These are phyloP conservation scores for Elsinoe perseae DNA, from an alignment of 2,329 filamentous ascomycete species.

Conservation along the genomic window DNA sequence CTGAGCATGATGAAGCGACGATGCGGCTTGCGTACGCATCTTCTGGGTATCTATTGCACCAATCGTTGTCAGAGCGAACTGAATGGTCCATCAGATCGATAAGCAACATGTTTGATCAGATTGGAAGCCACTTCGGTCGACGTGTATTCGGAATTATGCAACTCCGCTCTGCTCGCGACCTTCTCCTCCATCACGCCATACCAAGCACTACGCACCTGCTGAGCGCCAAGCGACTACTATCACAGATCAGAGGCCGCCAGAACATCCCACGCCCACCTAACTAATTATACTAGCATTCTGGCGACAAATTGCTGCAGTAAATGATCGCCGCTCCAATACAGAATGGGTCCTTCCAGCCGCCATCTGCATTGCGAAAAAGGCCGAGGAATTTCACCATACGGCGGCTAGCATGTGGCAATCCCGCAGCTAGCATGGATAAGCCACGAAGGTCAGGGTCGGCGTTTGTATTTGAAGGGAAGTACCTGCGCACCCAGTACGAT, in stretches of 20 bases:
- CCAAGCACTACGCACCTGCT: not conserved
- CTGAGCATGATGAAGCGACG: too few species aligned
- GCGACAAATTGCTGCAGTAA: not conserved
- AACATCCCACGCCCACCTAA: not conserved
- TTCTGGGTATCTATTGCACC: not conserved
- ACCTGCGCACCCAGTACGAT: not conserved
- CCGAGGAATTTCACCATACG: not conserved
- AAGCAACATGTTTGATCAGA: not conserved
- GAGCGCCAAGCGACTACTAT: not conserved
- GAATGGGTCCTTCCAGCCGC: not conserved
- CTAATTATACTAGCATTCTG: not conserved
- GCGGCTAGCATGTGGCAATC: not conserved
- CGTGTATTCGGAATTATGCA: not conserved
- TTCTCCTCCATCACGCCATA: not conserved
- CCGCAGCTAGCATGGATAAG: not conserved
- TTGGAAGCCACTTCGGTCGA: not conserved
- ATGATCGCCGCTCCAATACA: not conserved
- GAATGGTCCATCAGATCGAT: not conserved
- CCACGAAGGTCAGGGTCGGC: not conserved
- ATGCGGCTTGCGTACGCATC: too few species aligned
- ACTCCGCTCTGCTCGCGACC: not conserved
- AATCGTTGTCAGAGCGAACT: not conserved
- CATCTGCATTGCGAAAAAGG: not conserved
- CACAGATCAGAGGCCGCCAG: not conserved
- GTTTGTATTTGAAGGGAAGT: not conserved